Conservation (phyloP, 1,284 basidiomycete species). For the Pisolithus thermaeus region DNA sequence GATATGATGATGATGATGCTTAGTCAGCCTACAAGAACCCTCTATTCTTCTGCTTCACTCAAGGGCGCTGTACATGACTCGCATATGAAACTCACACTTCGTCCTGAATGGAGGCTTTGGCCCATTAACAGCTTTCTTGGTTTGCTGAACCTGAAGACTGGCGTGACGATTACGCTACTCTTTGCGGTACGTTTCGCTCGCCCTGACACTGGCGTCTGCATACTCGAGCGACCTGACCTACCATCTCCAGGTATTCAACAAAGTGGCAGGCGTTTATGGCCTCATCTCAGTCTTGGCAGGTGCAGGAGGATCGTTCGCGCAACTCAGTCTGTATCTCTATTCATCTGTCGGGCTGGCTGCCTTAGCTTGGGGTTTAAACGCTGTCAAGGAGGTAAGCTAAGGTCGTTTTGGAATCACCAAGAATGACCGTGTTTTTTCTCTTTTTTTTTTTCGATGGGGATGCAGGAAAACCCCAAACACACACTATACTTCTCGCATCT, state of each 20-base stretch:
- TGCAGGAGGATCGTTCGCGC: constrained; percentile 82
- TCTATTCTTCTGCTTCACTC: not conserved
- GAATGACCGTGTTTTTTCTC: no score
- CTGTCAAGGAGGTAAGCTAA: constrained; percentile 69
- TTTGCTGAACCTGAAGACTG: constrained; percentile 84
- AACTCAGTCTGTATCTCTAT: constrained; percentile 91
- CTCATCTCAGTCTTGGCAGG: constrained; percentile 87
- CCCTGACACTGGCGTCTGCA: not conserved
- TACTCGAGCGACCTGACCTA: constrained; percentile 5
- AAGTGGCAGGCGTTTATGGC: constrained; percentile 96
- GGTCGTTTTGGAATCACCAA: not conserved
- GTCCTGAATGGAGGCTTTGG: constrained; percentile 73
- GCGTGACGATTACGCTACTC: constrained; percentile 77
- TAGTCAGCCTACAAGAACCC: not conserved
- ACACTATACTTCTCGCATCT: constrained; percentile 89
- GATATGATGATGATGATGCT: not conserved
- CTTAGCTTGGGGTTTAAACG: constrained; percentile 84
- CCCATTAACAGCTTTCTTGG: constrained; percentile 80
- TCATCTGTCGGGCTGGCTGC: constrained; percentile 79
- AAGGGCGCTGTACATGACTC: constrained; percentile 22
- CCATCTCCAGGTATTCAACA: constrained; percentile 78
- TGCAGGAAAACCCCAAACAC: constrained; percentile 80
- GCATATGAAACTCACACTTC: constrained; percentile 72
- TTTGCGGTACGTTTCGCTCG: constrained; percentile 62
- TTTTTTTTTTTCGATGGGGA: not conserved